Evolutionary conservation across 192 early-diverging fungal species (phyloP).

Genomic region (Backusella australiensis): DNA sequence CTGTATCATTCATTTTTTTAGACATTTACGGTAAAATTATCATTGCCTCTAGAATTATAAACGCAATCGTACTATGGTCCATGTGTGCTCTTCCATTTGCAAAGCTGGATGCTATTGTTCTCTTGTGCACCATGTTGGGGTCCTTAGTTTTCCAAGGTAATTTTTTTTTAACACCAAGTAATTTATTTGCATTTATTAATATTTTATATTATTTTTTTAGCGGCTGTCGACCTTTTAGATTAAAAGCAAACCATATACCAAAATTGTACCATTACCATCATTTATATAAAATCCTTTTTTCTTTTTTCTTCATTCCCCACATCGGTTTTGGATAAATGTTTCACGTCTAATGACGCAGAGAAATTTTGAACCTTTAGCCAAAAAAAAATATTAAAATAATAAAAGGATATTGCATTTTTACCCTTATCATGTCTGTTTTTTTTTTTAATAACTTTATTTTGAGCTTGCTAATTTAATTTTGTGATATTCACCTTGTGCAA

Average conservation of each 20-base stretch:
- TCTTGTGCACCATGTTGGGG: conserved; percentile 28
- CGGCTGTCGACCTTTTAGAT: conserved; percentile 12
- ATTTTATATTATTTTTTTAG: conserved; percentile 2
- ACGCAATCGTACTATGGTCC: conserved; percentile 28
- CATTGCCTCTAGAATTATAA: conserved; percentile 26
- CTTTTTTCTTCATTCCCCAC: neutral
- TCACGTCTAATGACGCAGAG: neutral
- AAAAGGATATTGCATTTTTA: neutral
- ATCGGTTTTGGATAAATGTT: neutral
- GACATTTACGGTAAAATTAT: conserved; percentile 37
- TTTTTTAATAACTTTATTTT: neutral
- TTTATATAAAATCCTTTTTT: neutral
- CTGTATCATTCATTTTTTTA: neutral
- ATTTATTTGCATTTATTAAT: conserved; percentile 3
- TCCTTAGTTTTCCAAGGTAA: conserved; percentile 31
- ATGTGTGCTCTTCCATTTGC: conserved; percentile 36
- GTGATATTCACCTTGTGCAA: neutral
- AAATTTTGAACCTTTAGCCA: neutral
- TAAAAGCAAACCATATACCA: neutral
- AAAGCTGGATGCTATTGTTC: conserved; percentile 24
- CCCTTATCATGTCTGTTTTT: neutral
- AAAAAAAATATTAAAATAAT: neutral
- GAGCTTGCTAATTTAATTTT: neutral
- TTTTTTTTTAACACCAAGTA: neutral
- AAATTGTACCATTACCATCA: neutral